Evolutionary conservation across 78 protist species (phyloP).

Genomic region (Dictyostelium intermedium): DNA sequence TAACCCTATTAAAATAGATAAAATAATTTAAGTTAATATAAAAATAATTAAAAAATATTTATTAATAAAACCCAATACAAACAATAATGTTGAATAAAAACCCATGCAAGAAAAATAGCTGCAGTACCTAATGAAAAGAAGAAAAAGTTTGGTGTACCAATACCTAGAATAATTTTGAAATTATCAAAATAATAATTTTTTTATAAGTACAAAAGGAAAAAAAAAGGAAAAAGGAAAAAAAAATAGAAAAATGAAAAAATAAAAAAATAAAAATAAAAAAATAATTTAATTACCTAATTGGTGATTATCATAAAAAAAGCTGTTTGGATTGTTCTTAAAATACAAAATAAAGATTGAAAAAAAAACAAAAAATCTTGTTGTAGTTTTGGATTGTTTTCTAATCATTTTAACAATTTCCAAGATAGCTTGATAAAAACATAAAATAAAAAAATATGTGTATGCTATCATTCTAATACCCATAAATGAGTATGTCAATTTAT

Average conservation of each 20-base stretch:
- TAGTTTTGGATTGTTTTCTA: not conserved
- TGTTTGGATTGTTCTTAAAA: not conserved
- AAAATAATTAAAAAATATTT: not conserved
- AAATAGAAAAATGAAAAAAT: not conserved
- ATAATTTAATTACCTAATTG: not conserved
- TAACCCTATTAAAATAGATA: not conserved
- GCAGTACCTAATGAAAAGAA: not conserved
- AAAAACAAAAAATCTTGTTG: not conserved
- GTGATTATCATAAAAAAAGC: not conserved
- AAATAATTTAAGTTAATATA: not conserved
- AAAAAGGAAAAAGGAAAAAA: too few relatives aligned
- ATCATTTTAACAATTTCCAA: not conserved
- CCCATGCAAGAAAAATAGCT: not conserved
- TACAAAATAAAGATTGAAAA: not conserved
- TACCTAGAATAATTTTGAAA: not conserved
- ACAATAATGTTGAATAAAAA: constrained; percentile 3
- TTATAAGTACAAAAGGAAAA: too few relatives aligned
- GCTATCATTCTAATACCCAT: not conserved
- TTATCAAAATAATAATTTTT: too few relatives aligned
- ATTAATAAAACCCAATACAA: not conserved
- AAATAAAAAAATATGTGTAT: not conserved
- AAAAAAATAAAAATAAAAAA: not conserved
- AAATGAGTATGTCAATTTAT: not conserved
- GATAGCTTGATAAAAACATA: not conserved
- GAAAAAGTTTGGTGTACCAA: not conserved